These are phyloP conservation scores for Clitocybe nebularis DNA, from an alignment of 1,284 basidiomycete species.

Conservation along the genomic window DNA sequence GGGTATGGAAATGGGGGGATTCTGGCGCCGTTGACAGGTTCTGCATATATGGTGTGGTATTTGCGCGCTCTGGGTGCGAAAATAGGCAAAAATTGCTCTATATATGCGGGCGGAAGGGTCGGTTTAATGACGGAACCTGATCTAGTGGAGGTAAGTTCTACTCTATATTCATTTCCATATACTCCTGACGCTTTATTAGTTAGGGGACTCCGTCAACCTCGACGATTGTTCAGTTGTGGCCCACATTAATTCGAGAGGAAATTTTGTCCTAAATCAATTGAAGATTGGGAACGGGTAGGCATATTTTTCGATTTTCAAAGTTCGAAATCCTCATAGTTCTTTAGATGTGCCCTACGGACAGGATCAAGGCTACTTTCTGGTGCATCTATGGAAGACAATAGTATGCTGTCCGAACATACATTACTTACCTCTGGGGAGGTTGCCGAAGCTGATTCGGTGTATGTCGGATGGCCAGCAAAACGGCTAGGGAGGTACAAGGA, in stretches of 20 bases:
- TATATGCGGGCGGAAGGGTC: slow-evolving; percentile 35
- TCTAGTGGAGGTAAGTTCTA: slow-evolving; percentile 29
- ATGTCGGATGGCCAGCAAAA: slow-evolving; percentile 40
- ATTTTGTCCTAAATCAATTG: slow-evolving; percentile 38
- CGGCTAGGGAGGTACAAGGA: no score
- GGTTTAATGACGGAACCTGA: slow-evolving; percentile 44
- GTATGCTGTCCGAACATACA: slow-evolving; percentile 45
- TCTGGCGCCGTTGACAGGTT: slow-evolving; percentile 32
- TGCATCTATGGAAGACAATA: slow-evolving; percentile 44
- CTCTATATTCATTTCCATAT: neutral
- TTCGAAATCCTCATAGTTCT: neutral
- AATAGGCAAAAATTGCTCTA: slow-evolving; percentile 35
- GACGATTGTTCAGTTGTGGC: slow-evolving; percentile 44
- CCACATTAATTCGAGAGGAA: slow-evolving; percentile 41
- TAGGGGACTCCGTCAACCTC: slow-evolving; percentile 37
- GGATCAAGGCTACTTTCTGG: slow-evolving; percentile 44
- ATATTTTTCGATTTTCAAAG: slow-evolving; percentile 7
- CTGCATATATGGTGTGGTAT: slow-evolving; percentile 39
- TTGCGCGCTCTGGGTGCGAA: slow-evolving; percentile 36
- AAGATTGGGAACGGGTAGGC: slow-evolving; percentile 34
- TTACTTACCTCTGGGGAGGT: slow-evolving; percentile 43
- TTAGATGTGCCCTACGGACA: slow-evolving; percentile 33
- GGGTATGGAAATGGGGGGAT: slow-evolving; percentile 38
- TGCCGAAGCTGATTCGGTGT: slow-evolving; percentile 36
- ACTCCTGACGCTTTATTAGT: slow-evolving; percentile 16